Conservation (phyloP, 805 yeast species). For the Ogataea pignaliae region DNA sequence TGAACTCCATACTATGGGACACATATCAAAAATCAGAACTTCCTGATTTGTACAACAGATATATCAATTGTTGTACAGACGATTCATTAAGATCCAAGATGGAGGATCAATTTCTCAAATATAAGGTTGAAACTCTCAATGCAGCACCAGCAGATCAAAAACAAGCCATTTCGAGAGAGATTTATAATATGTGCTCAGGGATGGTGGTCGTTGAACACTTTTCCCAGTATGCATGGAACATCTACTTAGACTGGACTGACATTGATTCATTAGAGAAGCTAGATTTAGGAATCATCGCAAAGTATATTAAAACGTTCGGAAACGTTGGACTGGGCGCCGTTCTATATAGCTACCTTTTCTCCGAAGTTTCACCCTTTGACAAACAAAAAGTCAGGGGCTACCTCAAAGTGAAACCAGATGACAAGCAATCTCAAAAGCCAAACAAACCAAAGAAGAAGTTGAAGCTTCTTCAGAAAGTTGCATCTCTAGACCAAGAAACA, state of each 20-base stretch:
- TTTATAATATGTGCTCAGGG: slow-evolving; percentile 59
- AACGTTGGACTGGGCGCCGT: slow-evolving; percentile 54
- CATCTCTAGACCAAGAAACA: slow-evolving; percentile 18
- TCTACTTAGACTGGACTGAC: slow-evolving; percentile 72
- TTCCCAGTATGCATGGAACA: slow-evolving; percentile 64
- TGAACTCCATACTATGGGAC: slow-evolving; percentile 40
- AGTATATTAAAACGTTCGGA: slow-evolving; percentile 53
- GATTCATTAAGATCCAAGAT: slow-evolving; percentile 52
- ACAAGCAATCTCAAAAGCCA: slow-evolving; percentile 8
- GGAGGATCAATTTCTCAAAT: slow-evolving; percentile 59
- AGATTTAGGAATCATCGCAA: slow-evolving; percentile 42
- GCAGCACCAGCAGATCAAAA: slow-evolving; percentile 46
- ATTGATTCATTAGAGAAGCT: slow-evolving; percentile 43
- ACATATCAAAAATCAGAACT: slow-evolving; percentile 48
- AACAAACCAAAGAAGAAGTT: slow-evolving; percentile 11
- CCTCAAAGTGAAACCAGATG: slow-evolving; percentile 13
- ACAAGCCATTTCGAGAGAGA: slow-evolving; percentile 32
- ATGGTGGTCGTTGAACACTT: slow-evolving; percentile 65
- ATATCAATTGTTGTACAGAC: slow-evolving; percentile 54
- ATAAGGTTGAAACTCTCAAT: slow-evolving; percentile 49
- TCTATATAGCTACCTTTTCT: slow-evolving; percentile 56
- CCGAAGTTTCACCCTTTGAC: slow-evolving; percentile 66
- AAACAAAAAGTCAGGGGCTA: slow-evolving; percentile 24
- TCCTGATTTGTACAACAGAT: slow-evolving; percentile 46
- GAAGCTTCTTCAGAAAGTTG: slow-evolving; percentile 7